A percentile compares a stretch with the other conserved stretches of the same genome.
Conservation (phyloP, 768 basidiomycete genomes). For the Podaxis sp. region DNA sequence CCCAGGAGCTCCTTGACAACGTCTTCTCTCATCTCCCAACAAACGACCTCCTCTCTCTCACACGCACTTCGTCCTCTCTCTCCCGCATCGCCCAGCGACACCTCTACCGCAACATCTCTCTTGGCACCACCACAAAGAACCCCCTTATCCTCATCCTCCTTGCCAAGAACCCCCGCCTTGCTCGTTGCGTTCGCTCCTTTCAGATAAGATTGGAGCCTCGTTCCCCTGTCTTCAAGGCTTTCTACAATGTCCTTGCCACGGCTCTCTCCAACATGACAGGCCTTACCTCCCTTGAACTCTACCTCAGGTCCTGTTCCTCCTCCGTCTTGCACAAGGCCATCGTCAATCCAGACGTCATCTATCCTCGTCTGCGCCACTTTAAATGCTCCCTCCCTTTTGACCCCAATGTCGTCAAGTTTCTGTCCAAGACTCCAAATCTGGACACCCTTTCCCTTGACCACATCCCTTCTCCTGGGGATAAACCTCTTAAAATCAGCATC, state of each 20-base stretch:
- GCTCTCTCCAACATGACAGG: slow-evolving; percentile 64
- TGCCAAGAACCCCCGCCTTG: slow-evolving; percentile 54
- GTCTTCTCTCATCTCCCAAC: slow-evolving; percentile 34
- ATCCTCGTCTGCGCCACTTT: slow-evolving; percentile 53
- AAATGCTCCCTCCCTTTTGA: slow-evolving; percentile 65
- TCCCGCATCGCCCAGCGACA: slow-evolving; percentile 52
- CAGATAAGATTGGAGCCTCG: slow-evolving; percentile 49
- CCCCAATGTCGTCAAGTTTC: slow-evolving; percentile 55
- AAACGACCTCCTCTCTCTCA: slow-evolving; percentile 48
- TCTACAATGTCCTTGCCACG: slow-evolving; percentile 46
- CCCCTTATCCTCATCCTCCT: slow-evolving; percentile 55
- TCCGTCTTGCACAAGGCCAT: slow-evolving; percentile 47
- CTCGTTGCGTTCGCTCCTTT: slow-evolving; percentile 62
- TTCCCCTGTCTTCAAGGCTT: slow-evolving; percentile 41
- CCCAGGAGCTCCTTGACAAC: slow-evolving; percentile 61
- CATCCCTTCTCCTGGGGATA: slow-evolving; percentile 20
- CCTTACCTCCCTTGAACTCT: slow-evolving; percentile 56
- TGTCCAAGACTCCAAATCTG: slow-evolving; percentile 53
- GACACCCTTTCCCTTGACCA: slow-evolving; percentile 57
- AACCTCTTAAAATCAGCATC: slow-evolving; percentile 32
- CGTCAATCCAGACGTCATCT: slow-evolving; percentile 26
- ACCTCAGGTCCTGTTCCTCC: slow-evolving; percentile 43
- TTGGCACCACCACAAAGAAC: slow-evolving; percentile 45
- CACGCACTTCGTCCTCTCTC: slow-evolving; percentile 41
- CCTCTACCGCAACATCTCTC: slow-evolving; percentile 60